These are phyloP conservation scores for Candida xyloterini DNA, from an alignment of 805 yeast genomes.

Conservation along the genomic window DNA sequence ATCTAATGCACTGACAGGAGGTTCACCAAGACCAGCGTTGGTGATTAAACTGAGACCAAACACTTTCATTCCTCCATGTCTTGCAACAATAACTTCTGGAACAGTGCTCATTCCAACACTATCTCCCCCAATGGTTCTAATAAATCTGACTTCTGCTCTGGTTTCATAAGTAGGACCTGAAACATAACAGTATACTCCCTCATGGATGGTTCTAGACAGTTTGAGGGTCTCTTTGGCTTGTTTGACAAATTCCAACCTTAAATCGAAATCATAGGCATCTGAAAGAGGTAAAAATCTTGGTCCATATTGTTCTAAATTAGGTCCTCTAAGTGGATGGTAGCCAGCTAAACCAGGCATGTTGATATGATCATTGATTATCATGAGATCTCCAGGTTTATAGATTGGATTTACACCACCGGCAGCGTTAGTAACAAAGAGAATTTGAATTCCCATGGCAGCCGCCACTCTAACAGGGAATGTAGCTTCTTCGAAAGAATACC, in stretches of 20 bases:
- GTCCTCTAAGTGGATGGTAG: conserved; percentile 81
- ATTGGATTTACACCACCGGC: conserved; percentile 81
- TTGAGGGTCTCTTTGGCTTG: conserved; percentile 43
- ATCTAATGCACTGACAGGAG: conserved; percentile 65
- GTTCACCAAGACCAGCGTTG: conserved; percentile 69
- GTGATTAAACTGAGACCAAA: conserved; percentile 86
- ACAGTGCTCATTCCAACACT: conserved; percentile 98
- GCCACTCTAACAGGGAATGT: conserved; percentile 85
- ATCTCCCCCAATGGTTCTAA: conserved; percentile 76
- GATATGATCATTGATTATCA: conserved; percentile 87
- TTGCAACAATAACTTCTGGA: conserved; percentile 90
- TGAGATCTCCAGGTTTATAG: conserved; percentile 80
- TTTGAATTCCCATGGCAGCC: conserved; percentile 54
- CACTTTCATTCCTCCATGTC: conserved; percentile 81
- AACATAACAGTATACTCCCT: conserved; percentile 82
- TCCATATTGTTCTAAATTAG: conserved; percentile 75
- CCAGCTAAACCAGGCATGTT: conserved; percentile 92
- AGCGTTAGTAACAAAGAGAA: conserved; percentile 87
- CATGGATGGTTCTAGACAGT: conserved; percentile 65
- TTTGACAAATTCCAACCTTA: conserved; percentile 59
- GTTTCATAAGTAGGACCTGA: conserved; percentile 95
- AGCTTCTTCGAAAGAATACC: conserved; percentile 76
- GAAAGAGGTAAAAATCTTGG: conserved; percentile 85
- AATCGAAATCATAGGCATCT: conserved; percentile 79
- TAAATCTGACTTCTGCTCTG: conserved; percentile 83